These are phyloP conservation scores for Rhodotorula diobovata DNA, from an alignment of 768 basidiomycete species.

Conservation along the genomic window DNA sequence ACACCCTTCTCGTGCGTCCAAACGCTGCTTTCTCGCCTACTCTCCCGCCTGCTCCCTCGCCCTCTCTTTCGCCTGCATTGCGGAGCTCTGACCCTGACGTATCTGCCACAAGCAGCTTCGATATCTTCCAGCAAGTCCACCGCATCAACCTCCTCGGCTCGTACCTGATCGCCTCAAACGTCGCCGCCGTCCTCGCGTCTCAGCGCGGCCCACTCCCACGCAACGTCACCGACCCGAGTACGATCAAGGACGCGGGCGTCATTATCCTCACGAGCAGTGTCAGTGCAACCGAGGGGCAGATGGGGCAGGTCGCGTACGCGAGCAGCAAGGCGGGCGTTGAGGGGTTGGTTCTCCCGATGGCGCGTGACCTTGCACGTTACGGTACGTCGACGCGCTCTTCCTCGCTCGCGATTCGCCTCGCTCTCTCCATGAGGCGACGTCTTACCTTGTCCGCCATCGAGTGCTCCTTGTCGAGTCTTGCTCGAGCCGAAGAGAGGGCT, in stretches of 20 bases:
- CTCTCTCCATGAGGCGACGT: too few species aligned
- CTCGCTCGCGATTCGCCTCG: too few species aligned
- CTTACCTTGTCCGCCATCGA: too few species aligned
- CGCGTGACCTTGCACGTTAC: constrained; percentile 57
- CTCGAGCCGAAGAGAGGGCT: too few species aligned
- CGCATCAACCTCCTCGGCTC: constrained; percentile 58
- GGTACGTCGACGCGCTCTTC: constrained; percentile 44
- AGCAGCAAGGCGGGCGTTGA: constrained; percentile 58
- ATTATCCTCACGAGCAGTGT: constrained; percentile 45
- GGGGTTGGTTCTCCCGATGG: constrained; percentile 61
- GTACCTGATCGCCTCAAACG: constrained; percentile 60
- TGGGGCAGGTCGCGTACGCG: constrained; percentile 59
- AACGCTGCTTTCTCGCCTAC: too few species aligned
- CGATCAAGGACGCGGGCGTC: constrained; percentile 55
- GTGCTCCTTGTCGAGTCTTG: too few species aligned
- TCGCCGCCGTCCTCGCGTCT: constrained; percentile 54
- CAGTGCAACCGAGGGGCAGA: constrained; percentile 47
- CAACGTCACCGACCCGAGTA: constrained; percentile 46
- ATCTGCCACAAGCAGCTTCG: constrained; percentile 40
- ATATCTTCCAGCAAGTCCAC: constrained; percentile 56
- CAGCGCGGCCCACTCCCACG: constrained; percentile 43
- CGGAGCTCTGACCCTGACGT: background rate
- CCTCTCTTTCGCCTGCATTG: constrained; percentile 47
- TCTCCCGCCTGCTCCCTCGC: background rate
- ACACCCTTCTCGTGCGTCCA: constrained; percentile 52